Evolutionary conservation across 2,329 filamentous ascomycete genomes (phyloP).

Genomic region (Shiraia bambusicola): DNA sequence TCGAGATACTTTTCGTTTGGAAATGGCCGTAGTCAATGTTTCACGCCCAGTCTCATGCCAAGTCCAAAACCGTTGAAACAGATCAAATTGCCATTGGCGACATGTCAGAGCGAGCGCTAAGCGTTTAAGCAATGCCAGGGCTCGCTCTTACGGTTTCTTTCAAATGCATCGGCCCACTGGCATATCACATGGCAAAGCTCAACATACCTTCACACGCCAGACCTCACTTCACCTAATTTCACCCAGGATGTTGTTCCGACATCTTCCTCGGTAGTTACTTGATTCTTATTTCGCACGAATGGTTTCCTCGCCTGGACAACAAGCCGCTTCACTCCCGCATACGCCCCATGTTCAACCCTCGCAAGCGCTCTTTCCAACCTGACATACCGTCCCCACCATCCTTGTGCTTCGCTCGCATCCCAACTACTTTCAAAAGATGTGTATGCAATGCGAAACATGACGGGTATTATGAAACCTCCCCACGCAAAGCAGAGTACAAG

Average conservation of each 20-base stretch:
- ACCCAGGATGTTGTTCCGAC: too few relatives aligned
- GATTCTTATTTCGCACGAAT: too few relatives aligned
- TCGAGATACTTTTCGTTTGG: not conserved
- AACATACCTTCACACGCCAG: too few relatives aligned
- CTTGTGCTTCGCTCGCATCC: not conserved
- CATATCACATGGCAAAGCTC: too few relatives aligned
- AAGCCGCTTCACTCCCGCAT: not conserved
- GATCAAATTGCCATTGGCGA: not conserved
- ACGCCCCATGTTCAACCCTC: not conserved
- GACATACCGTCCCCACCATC: slow-evolving; percentile 6
- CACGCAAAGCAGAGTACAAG: not conserved
- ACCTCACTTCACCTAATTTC: too few relatives aligned
- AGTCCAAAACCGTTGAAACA: slow-evolving; percentile 7
- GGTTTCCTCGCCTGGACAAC: too few relatives aligned
- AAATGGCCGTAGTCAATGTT: slow-evolving; percentile 6
- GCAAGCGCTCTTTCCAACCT: not conserved
- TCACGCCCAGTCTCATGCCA: slow-evolving; percentile 15
- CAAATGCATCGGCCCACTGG: too few relatives aligned
- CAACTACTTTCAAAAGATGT: slow-evolving; percentile 5
- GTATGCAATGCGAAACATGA: slow-evolving; percentile 5
- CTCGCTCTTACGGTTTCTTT: too few relatives aligned
- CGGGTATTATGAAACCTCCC: slow-evolving; percentile 1
- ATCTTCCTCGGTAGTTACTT: too few relatives aligned
- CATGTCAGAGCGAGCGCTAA: too few relatives aligned
- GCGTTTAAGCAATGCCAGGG: too few relatives aligned